phyloP scores from a whole-genome alignment of 1,284 basidiomycete genomes.

The Tilletiaria anomala region DNA sequence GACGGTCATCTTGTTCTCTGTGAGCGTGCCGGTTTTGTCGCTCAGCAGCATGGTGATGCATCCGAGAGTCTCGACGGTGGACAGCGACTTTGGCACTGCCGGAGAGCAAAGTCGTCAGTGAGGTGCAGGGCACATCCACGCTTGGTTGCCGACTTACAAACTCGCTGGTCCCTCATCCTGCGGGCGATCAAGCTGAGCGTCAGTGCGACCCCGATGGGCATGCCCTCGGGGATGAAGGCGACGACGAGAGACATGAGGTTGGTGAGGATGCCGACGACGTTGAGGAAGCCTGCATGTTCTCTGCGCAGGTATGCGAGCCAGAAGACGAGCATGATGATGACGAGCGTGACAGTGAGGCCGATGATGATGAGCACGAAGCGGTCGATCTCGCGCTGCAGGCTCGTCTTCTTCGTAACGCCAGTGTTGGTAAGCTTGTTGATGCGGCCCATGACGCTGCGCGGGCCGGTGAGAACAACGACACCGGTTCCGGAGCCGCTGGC shows the following conservation, averaged over 20 bases:
- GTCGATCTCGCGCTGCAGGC: conserved; percentile 44
- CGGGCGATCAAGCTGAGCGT: conserved; percentile 57
- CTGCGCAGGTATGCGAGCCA: conserved; percentile 46
- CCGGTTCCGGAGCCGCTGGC: conserved; percentile 50
- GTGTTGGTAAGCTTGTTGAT: conserved; percentile 19
- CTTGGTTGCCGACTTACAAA: no score
- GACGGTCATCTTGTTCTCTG: conserved; percentile 58
- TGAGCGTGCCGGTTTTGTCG: conserved; percentile 62
- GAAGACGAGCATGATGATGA: conserved; percentile 44
- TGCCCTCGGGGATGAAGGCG: conserved; percentile 53
- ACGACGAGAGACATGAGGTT: conserved; percentile 45
- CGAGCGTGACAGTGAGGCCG: conserved; percentile 47
- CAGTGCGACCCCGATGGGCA: conserved; percentile 57
- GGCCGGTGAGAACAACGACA: conserved; percentile 49
- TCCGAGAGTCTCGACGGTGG: conserved; percentile 56
- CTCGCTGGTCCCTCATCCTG: conserved; percentile 55
- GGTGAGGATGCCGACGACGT: conserved; percentile 43
- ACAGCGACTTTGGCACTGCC: conserved; percentile 50
- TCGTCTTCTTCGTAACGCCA: conserved; percentile 45
- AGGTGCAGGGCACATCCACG: conserved; percentile 58
- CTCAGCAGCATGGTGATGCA: conserved; percentile 54
- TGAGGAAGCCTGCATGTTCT: conserved; percentile 49
- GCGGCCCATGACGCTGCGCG: conserved; percentile 48
- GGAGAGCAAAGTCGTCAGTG: conserved; percentile 57
- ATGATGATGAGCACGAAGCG: conserved; percentile 44